Evolutionary conservation across 192 early-diverging fungal species (phyloP), one percentile per base, ranked within the genome.

Genomic region (Coemansia sp.): DNA sequence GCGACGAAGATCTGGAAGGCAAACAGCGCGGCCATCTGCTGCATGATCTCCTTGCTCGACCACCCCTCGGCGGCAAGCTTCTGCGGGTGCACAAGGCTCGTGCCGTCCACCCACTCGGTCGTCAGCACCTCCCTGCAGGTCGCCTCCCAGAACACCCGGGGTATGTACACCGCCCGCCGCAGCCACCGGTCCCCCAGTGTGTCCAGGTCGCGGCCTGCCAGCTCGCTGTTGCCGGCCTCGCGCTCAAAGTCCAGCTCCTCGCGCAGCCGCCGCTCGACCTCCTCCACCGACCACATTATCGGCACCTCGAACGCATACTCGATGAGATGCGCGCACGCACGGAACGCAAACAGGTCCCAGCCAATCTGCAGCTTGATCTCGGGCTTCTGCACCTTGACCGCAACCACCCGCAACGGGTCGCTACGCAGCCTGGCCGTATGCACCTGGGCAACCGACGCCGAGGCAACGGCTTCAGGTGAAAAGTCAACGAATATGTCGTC

Each of bases 361-460:
- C 84, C 88, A 31, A 96, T 94, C 77, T 98, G 96, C 35, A 86
- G 68, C 54, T 67, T 73, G 39, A 98, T 95, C 66, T 90, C 92
- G 0, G 94, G 96, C 66, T 96, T 98, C 66, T 98, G 96, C 5
- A 98, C 84, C 83, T 98, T 98, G 31, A 98, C 93, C 0, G 96
- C 96, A 6, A 98, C 94, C 0, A 63, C 56, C 16, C 68, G 66
- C 3, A 44, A 44, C 10, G 87, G 85, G 11, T 90, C 89, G 41
- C 86, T 86, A n/a, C 83, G 79, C 8, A 94, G 73, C 19, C 73
- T 64, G 17, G 75, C 77, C 0, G 61, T 86, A 66, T 98, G 96
- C 6, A 98, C 96, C 69, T 96, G 95, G 0, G 95, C 96, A 56
- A 98, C 93, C n/a, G 94, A 96, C 0, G 96, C 96, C 7, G 91